These are phyloP conservation scores for Tylopilus subfusipes DNA, from an alignment of 768 basidiomycete species.

Conservation along the genomic window DNA sequence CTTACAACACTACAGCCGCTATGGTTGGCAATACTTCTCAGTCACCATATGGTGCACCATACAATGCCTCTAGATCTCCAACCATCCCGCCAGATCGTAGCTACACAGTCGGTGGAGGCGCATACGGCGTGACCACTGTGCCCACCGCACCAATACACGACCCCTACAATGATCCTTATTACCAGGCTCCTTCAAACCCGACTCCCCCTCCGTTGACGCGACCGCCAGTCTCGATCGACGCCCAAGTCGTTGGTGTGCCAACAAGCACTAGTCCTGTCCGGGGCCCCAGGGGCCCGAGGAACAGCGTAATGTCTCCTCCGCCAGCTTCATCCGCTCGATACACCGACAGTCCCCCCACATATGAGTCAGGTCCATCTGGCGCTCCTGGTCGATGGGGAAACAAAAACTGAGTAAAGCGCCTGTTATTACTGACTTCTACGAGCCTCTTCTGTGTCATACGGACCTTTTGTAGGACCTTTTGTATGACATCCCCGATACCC, in stretches of 20 bases:
- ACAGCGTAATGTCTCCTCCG: constrained; percentile 25
- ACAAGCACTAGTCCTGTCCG: constrained; percentile 38
- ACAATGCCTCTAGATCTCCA: constrained; percentile 14
- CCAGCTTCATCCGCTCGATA: constrained; percentile 17
- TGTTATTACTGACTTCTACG: not conserved
- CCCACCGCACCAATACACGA: constrained; percentile 39
- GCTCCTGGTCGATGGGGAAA: constrained; percentile 54
- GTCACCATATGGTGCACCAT: constrained; percentile 14
- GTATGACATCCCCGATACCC: constrained; percentile 22
- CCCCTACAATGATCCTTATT: constrained; percentile 26
- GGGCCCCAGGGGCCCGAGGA: constrained; percentile 40
- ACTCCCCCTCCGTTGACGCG: constrained; percentile 32
- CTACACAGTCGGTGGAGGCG: constrained; percentile 55
- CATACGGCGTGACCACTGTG: constrained; percentile 48
- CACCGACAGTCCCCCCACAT: constrained; percentile 62
- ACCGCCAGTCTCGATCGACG: constrained; percentile 41
- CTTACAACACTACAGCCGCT: constrained; percentile 36
- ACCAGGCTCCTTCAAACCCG: constrained; percentile 14
- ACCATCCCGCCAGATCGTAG: constrained; percentile 40
- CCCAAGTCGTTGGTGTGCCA: constrained; percentile 26
- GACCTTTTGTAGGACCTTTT: constrained; percentile 16
- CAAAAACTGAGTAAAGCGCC: constrained; percentile 23
- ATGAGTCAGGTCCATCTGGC: constrained; percentile 53
- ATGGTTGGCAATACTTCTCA: constrained; percentile 14
- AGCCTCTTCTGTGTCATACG: constrained; percentile 8